phyloP scores from a whole-genome alignment of 768 basidiomycete genomes.

The Gyrodon lividus region DNA sequence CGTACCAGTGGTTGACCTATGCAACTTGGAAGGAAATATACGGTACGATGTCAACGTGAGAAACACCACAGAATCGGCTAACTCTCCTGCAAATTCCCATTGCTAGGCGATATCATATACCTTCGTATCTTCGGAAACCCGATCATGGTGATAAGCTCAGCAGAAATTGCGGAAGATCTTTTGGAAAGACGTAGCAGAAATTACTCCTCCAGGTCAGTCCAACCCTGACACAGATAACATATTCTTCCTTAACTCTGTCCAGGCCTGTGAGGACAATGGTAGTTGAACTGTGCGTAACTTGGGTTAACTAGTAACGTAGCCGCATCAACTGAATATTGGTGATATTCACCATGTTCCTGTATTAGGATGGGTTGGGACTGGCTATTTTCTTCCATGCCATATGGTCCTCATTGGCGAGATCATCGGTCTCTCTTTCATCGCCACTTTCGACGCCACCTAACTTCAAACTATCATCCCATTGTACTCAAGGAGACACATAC shows the following conservation, averaged over 20 bases:
- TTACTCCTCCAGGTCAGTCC: constrained; percentile 39
- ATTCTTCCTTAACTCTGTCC: not conserved
- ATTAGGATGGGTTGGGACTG: constrained; percentile 48
- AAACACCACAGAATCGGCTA: not conserved
- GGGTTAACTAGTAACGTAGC: not conserved
- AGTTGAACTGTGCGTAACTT: constrained; percentile 39
- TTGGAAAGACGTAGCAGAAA: constrained; percentile 44
- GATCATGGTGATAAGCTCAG: constrained; percentile 46
- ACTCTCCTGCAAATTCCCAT: not conserved
- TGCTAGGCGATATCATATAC: constrained; percentile 47
- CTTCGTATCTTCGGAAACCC: constrained; percentile 45
- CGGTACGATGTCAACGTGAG: constrained; percentile 26
- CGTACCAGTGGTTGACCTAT: constrained; percentile 46
- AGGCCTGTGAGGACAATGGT: constrained; percentile 43
- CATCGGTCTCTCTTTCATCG: constrained; percentile 41
- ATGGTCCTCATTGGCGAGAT: constrained; percentile 35
- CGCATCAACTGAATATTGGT: too few species aligned
- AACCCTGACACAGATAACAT: not conserved
- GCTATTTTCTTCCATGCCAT: constrained; percentile 43
- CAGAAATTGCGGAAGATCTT: constrained; percentile 40
- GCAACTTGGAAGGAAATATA: constrained; percentile 44
- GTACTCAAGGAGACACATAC: constrained; percentile 37
- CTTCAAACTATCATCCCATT: constrained; percentile 25
- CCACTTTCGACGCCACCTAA: constrained; percentile 33
- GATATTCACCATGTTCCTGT: too few species aligned